phyloP scores from a whole-genome alignment of 2,329 filamentous ascomycete species.

The Colletotrichum sojae region DNA sequence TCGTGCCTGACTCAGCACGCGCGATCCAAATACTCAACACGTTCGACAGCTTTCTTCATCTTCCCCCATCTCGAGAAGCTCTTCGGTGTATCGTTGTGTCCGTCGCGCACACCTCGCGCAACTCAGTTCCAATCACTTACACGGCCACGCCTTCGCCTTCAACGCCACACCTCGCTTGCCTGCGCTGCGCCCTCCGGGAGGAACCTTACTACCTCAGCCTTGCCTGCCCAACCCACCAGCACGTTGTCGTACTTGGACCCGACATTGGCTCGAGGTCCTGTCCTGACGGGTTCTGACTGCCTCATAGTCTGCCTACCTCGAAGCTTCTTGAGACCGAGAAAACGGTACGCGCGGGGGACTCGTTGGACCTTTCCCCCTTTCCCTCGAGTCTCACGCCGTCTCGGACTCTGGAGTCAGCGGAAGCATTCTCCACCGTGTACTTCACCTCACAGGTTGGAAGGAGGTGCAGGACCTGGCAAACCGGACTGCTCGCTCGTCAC shows the following conservation, averaged over 20 bases:
- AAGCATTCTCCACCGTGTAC: neutral
- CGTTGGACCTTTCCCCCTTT: neutral
- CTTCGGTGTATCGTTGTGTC: neutral
- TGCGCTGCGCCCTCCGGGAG: neutral
- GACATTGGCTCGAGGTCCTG: too few relatives aligned
- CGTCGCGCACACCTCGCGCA: neutral
- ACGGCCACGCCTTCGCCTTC: slow-evolving; percentile 23
- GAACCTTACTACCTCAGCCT: slow-evolving; percentile 1
- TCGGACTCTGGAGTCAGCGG: neutral
- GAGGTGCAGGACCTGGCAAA: neutral
- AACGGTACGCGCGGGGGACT: neutral
- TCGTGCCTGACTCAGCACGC: slow-evolving; percentile 30
- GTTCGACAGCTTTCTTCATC: neutral
- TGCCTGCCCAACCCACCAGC: neutral
- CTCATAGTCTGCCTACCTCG: neutral
- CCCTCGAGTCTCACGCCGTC: neutral
- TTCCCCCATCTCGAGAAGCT: neutral
- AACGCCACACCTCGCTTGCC: neutral
- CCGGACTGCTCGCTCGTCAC: too few relatives aligned
- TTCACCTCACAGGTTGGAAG: neutral
- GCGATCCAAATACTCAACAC: slow-evolving; percentile 10
- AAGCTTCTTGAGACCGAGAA: neutral
- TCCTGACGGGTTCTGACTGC: neutral
- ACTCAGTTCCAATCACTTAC: neutral
- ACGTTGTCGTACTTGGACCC: neutral